Conservation (phyloP, 2,329 filamentous ascomycete species). For the Aspergillus floridensis region DNA sequence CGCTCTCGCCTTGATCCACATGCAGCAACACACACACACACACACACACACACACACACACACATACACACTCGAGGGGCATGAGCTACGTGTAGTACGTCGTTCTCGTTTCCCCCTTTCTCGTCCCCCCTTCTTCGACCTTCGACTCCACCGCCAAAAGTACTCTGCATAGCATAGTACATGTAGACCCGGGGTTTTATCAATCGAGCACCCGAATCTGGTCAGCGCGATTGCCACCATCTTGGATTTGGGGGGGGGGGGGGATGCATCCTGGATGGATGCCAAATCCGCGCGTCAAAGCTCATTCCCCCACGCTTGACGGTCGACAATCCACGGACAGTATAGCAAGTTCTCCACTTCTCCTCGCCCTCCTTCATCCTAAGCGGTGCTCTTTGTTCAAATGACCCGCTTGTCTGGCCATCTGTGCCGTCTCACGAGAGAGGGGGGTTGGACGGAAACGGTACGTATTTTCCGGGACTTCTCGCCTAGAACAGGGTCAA, state of each 20-base stretch:
- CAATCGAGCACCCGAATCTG: background rate
- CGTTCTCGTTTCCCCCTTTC: no score
- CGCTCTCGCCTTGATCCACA: no score
- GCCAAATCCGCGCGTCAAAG: background rate
- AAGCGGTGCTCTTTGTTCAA: background rate
- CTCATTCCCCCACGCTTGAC: background rate
- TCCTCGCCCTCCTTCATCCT: background rate
- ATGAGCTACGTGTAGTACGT: no score
- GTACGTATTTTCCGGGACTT: no score
- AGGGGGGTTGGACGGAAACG: no score
- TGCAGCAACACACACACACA: no score
- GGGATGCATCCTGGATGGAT: background rate
- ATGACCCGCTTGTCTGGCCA: no score
- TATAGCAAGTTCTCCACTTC: background rate
- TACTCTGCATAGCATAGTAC: background rate
- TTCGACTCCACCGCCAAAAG: background rate
- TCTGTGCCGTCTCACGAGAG: no score
- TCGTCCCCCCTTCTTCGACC: background rate
- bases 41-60: no score
- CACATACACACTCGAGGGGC: no score
- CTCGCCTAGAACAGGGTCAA: no score
- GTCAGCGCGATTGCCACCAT: background rate
- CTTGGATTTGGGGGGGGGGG: background rate
- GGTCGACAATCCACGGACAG: background rate
- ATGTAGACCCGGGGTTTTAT: background rate